A percentile compares a stretch with the other conserved stretches of the same genome.
Evolutionary conservation across 1,284 basidiomycete genomes (phyloP).

Genomic region (Naganishia liquefaciens): DNA sequence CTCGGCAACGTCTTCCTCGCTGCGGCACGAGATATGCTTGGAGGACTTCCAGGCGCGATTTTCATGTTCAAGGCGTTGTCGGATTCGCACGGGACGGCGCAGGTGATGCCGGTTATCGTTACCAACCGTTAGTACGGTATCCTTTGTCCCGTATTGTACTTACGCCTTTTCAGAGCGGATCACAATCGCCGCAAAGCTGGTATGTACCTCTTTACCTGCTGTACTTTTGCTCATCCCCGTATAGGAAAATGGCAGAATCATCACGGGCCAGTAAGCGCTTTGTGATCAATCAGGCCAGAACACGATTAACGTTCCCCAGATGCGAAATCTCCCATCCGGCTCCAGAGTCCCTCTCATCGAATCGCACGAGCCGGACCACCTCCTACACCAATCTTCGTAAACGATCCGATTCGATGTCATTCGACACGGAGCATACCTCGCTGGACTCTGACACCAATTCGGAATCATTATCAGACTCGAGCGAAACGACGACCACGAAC

Average conservation of each 20-base stretch:
- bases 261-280: conserved; percentile 75
- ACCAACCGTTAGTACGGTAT: conserved; percentile 68
- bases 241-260: conserved; percentile 72
- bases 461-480: not conserved
- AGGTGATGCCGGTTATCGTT: conserved; percentile 80
- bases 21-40: conserved; percentile 80
- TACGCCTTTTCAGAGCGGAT: conserved; percentile 61
- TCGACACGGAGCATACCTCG: conserved; percentile 47
- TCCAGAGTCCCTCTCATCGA: conserved; percentile 37
- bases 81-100: conserved; percentile 55
- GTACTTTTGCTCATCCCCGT: conserved; percentile 21
- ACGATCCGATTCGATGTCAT: conserved; percentile 50
- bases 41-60: conserved; percentile 87
- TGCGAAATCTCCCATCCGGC: conserved; percentile 93
- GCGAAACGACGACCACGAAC: not conserved
- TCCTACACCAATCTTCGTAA: conserved; percentile 41
- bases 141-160: not conserved
- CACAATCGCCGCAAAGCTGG: conserved; percentile 93
- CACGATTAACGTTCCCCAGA: conserved; percentile 4
- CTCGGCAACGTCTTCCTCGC: conserved; percentile 88
- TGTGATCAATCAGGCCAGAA: not conserved
- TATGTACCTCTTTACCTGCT: conserved; percentile 52
- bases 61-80: conserved; percentile 94
- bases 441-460: conserved; percentile 22
- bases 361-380: conserved; percentile 32